Percentiles rank a stretch among this genome's conserved stretches.
phyloP scores from a whole-genome alignment of 2,329 filamentous ascomycete species.

The Grosmannia serpens region DNA sequence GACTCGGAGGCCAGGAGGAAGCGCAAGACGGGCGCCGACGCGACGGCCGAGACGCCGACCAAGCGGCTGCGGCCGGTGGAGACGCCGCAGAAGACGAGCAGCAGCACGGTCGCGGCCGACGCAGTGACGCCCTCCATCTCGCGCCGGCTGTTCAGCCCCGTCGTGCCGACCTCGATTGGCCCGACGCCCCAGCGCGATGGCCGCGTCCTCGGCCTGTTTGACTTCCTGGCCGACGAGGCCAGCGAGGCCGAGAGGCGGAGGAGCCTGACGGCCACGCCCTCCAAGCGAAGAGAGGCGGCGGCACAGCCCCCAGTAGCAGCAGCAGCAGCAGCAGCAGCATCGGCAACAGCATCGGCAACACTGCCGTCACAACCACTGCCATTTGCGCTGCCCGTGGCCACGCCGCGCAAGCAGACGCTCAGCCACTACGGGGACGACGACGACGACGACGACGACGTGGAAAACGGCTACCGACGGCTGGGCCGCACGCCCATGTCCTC shows the following conservation, averaged over 20 bases:
- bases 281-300: constrained; percentile 19
- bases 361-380: constrained; percentile 13
- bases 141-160: constrained; percentile 49
- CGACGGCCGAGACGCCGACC: constrained; percentile 32
- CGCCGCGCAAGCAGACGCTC: constrained; percentile 33
- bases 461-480: constrained; percentile 20
- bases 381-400: constrained; percentile 24
- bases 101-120: constrained; percentile 3
- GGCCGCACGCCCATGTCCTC: constrained; percentile 40
- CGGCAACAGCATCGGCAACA: not conserved
- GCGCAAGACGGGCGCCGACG: constrained; percentile 20
- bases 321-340: constrained; percentile 4
- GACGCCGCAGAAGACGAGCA: constrained; percentile 36
- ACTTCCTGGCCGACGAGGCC: constrained; percentile 45
- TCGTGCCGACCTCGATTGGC: constrained; percentile 50
- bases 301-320: not conserved
- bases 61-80: constrained; percentile 36
- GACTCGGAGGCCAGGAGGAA: constrained; percentile 23
- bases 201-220: constrained; percentile 65
- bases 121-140: constrained; percentile 39
- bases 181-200: constrained; percentile 75
- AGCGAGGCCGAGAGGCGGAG: constrained; percentile 23
- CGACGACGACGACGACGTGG: constrained; percentile 14
- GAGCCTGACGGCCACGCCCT: constrained; percentile 26
- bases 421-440: constrained; percentile 13